A percentile compares a stretch with the other conserved stretches of the same genome.
Evolutionary conservation across 768 basidiomycete genomes (phyloP).

Genomic region (Leccinum subtestaceum): DNA sequence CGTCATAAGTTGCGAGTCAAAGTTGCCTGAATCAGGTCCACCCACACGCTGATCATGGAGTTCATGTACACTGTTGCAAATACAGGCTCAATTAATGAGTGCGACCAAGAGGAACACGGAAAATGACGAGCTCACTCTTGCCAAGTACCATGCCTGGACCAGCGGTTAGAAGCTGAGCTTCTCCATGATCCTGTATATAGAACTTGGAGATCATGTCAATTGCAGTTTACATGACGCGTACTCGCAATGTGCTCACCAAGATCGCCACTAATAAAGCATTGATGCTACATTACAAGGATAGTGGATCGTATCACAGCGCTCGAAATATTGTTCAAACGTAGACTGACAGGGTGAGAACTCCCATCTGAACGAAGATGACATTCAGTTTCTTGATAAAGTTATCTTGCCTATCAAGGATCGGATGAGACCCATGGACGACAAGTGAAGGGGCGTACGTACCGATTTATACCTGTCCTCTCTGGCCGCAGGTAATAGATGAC

Average conservation of each 20-base stretch:
- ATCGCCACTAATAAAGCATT: conserved; percentile 7
- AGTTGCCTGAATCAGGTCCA: background rate
- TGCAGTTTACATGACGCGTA: too few species aligned
- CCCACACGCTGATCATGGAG: conserved; percentile 27
- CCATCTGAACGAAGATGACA: conserved; percentile 19
- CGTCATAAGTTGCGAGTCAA: background rate
- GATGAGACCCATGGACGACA: background rate
- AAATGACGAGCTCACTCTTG: conserved; percentile 13
- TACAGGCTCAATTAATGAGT: background rate
- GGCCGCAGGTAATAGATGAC: conserved; percentile 17
- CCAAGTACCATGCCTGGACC: conserved; percentile 12
- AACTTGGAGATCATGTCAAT: conserved; percentile 11
- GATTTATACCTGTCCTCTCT: conserved; percentile 4
- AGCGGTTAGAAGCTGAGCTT: conserved; percentile 5
- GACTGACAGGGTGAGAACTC: conserved; percentile 18
- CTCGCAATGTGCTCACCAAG: conserved; percentile 7
- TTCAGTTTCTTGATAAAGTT: conserved; percentile 15
- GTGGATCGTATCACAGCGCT: background rate
- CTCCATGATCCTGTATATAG: conserved; percentile 6
- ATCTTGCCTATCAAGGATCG: background rate
- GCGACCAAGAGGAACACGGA: background rate
- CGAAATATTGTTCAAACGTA: background rate
- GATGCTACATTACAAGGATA: conserved; percentile 1
- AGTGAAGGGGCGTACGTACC: conserved; percentile 5
- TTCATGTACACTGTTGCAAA: conserved; percentile 19